phyloP scores from a whole-genome alignment of 768 basidiomycete species.

The Russula sp. region DNA sequence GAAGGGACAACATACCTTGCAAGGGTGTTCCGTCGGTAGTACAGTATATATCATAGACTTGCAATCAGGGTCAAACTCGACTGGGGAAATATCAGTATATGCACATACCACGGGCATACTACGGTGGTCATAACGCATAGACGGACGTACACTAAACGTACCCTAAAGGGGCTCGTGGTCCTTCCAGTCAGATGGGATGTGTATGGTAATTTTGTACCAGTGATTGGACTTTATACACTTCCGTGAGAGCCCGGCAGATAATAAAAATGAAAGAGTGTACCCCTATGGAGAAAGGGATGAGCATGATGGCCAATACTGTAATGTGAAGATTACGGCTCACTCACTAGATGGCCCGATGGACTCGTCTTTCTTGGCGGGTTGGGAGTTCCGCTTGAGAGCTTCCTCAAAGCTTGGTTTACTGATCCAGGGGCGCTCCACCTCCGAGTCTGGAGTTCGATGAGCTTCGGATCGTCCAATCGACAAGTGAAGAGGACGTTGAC shows the following conservation, averaged over 20 bases:
- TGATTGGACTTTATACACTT: constrained; percentile 68
- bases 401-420: constrained; percentile 78
- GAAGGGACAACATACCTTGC: constrained; percentile 23
- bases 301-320: too few species aligned
- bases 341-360: constrained; percentile 90
- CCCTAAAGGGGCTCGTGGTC: constrained; percentile 87
- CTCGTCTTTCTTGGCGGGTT: constrained; percentile 82
- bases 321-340: constrained; percentile 36
- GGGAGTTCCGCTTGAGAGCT: constrained; percentile 41
- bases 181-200: constrained; percentile 69
- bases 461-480: constrained; percentile 40
- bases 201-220: constrained; percentile 88
- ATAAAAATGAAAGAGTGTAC: constrained; percentile 10
- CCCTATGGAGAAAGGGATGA: constrained; percentile 4
- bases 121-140: background rate
- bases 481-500: too few species aligned
- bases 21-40: constrained; percentile 30
- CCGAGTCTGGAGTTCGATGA: constrained; percentile 73
- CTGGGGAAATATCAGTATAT: too few species aligned
- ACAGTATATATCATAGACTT: constrained; percentile 89
- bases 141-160: constrained; percentile 32
- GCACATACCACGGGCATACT: background rate
- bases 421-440: constrained; percentile 89
- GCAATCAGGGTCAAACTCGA: constrained; percentile 79
- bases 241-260: background rate